Conservation (phyloP, 208 protist genomes). For the Acanthamoeba healyi region DNA sequence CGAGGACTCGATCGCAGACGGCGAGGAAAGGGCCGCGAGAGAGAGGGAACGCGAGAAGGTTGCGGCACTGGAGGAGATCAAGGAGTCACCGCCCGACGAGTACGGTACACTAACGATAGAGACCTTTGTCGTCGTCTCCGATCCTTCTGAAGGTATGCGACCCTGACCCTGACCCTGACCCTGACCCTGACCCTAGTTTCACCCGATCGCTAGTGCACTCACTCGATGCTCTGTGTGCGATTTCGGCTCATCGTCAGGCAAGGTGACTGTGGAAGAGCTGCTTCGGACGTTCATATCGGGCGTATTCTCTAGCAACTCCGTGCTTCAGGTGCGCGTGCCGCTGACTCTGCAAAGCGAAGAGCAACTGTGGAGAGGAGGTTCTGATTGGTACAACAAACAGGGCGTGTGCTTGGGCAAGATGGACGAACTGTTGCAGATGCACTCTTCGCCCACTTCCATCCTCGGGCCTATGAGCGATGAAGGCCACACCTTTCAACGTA, state of each 20-base stretch:
- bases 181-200: too few species aligned
- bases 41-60: not conserved
- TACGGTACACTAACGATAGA: not conserved
- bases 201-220: too few species aligned
- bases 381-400: too few species aligned
- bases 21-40: not conserved
- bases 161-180: not conserved
- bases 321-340: not conserved
- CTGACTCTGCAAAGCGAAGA: too few species aligned
- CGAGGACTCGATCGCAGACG: not conserved
- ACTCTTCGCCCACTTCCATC: constrained; percentile 24
- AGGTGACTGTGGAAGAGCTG: constrained; percentile 25
- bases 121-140: constrained; percentile 28
- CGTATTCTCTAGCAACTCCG: not conserved
- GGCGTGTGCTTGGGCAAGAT: constrained; percentile 55
- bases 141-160: not conserved
- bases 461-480: not conserved
- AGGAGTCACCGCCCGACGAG: constrained; percentile 10
- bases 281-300: constrained; percentile 39
- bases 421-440: constrained; percentile 27
- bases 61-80: not conserved
- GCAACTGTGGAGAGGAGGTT: too few species aligned
- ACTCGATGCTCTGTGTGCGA: too few species aligned
- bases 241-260: too few species aligned
- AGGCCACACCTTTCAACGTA: not conserved